Evolutionary conservation across 2,329 filamentous ascomycete species (phyloP), one percentile per base, ranked within the genome.

Genomic region (Cryoendolithus antarcticus): DNA sequence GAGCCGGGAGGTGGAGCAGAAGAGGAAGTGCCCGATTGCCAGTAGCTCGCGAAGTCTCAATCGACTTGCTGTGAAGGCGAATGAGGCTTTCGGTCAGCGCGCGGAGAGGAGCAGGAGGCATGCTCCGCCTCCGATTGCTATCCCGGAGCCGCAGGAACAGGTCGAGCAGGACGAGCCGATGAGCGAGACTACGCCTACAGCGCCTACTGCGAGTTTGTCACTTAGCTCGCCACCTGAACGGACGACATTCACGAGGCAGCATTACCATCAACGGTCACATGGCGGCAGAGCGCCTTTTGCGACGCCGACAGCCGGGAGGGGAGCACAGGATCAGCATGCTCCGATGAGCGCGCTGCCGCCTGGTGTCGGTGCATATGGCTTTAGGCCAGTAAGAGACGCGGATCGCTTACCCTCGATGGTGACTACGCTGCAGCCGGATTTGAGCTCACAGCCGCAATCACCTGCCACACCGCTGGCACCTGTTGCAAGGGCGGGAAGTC

Each of bases 371-470:
- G 39, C 40, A 3, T 88, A 91, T 55, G 75, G 71, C 19, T 56
- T 91, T 43, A 76, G 86, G 37, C 84, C 82, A 6, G 80, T 89
- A 29, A 80, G 85, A 49, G 84, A 93, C 56, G 70, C 76, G 33
- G 86, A 96, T 57, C 77, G 86, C 43, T 72, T 91, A 42, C 84
- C 82, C 34, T 91, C 82, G 38, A 93, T 91, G 79, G 69, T 80
- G 33, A 75, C 81, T 5, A 73, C 80, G 31, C 67, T 80, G 39
- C 74, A 82, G 46, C 69, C 73, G 8, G 80, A 82, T 38, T 64
- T 86, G 39, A 73, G 74, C 32, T 95, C 89, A n/a, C 88, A 93
- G 57, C 91, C 91, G 6, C 83, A 88, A 41, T 95, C 86, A 9
- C 86, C 86, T 1, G 91, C 85, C 5, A 93, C 86, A 1, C 86